A percentile compares a stretch with the other conserved stretches of the same genome.
Conservation (phyloP, 495 filamentous ascomycete genomes). For the Penicillium crystallinum region DNA sequence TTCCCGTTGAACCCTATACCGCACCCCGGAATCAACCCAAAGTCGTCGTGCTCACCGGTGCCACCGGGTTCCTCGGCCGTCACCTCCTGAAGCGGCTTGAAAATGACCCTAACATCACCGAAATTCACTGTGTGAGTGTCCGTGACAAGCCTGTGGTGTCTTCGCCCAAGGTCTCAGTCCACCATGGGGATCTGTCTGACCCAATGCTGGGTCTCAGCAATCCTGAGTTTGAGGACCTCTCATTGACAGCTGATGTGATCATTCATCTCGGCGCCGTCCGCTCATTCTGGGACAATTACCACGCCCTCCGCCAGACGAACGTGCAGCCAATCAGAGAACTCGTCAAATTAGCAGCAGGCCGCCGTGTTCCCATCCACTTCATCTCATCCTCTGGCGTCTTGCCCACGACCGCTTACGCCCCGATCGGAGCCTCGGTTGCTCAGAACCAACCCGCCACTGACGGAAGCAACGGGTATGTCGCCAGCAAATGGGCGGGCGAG, state of each 20-base stretch:
- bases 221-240: not conserved
- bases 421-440: not conserved
- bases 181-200: not conserved
- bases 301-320: not conserved
- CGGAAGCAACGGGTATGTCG: constrained; percentile 18
- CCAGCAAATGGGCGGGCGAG: constrained; percentile 35
- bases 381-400: not conserved
- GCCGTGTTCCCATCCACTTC: not conserved
- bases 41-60: not conserved
- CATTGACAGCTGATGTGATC: not conserved
- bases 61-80: not conserved
- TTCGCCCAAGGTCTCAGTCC: not conserved
- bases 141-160: not conserved
- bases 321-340: not conserved
- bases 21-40: too few species aligned
- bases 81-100: not conserved
- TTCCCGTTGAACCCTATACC: too few species aligned
- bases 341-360: not conserved
- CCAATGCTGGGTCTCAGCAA: not conserved
- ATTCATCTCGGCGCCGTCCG: not conserved
- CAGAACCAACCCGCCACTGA: not conserved
- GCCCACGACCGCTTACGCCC: not conserved
- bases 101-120: not conserved
- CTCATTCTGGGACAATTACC: not conserved
- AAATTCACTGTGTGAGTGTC: not conserved